These are phyloP conservation scores for Talaromyces thailandensis DNA, from an alignment of 495 filamentous ascomycete genomes.

Conservation along the genomic window DNA sequence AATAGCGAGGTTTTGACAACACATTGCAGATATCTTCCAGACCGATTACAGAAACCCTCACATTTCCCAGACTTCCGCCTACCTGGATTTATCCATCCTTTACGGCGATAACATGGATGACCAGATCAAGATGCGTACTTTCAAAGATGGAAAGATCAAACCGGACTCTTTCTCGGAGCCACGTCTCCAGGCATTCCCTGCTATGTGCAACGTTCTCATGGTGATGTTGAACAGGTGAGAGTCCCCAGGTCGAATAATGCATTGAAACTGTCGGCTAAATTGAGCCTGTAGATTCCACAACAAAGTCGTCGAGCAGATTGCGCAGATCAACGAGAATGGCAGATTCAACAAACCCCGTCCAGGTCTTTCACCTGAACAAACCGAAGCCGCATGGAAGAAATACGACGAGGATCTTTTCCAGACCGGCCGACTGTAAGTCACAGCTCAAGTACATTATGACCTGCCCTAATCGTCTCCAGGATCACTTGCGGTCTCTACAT, in stretches of 20 bases:
- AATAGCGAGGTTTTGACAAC: not conserved
- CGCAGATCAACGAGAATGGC: slow-evolving; percentile 60
- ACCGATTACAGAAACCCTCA: slow-evolving; percentile 44
- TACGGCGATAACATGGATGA: slow-evolving; percentile 50
- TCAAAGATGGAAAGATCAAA: slow-evolving; percentile 49
- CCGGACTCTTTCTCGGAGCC: slow-evolving; percentile 49
- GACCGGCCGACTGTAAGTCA: slow-evolving; percentile 52
- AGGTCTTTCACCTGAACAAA: slow-evolving; percentile 36
- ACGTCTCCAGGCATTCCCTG: slow-evolving; percentile 46
- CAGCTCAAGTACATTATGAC: not conserved
- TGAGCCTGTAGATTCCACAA: slow-evolving; percentile 58
- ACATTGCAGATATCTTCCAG: slow-evolving; percentile 43
- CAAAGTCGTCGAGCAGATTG: slow-evolving; percentile 60
- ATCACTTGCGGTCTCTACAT: slow-evolving; percentile 78
- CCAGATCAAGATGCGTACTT: slow-evolving; percentile 46
- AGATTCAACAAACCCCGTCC: slow-evolving; percentile 55
- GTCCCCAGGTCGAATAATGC: not conserved
- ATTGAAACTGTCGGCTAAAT: not conserved
- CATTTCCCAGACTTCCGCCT: slow-evolving; percentile 48
- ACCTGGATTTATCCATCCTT: slow-evolving; percentile 49
- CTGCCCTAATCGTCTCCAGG: slow-evolving; percentile 14
- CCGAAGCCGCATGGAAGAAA: slow-evolving; percentile 55
- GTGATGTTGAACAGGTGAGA: slow-evolving; percentile 43
- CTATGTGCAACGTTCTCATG: slow-evolving; percentile 46
- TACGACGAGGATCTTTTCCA: slow-evolving; percentile 82